A percentile compares a stretch with the other conserved stretches of the same genome.
phyloP scores from a whole-genome alignment of 2,329 filamentous ascomycete genomes.

The Leptographium radiaticola region DNA sequence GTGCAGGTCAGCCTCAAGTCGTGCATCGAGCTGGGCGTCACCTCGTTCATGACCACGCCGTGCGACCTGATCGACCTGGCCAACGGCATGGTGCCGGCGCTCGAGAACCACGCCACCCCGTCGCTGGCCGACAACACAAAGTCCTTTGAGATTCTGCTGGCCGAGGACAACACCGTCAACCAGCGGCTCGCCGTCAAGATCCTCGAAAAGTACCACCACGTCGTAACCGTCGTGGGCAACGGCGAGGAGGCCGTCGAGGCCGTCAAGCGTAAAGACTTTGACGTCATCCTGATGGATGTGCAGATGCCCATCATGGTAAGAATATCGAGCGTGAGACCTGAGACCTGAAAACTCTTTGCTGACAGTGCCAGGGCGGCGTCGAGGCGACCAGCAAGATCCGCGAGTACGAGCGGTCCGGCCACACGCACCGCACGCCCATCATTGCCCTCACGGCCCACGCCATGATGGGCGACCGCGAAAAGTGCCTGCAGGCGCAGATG shows the following conservation, averaged over 20 bases:
- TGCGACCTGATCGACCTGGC: conserved; percentile 88
- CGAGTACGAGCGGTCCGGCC: conserved; percentile 77
- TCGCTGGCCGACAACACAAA: conserved; percentile 87
- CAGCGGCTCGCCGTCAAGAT: conserved; percentile 94
- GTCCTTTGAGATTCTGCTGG: conserved; percentile 88
- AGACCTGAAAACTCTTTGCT: background rate
- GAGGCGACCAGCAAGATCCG: conserved; percentile 94
- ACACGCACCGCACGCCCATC: conserved; percentile 76
- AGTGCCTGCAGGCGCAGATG: conserved; percentile 98
- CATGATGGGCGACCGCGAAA: conserved; percentile 96
- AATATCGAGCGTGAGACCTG: too few relatives aligned
- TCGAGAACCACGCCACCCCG: conserved; percentile 86
- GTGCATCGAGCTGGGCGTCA: conserved; percentile 86
- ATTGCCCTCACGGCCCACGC: conserved; percentile 95
- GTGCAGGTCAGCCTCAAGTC: conserved; percentile 90
- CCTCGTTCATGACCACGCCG: conserved; percentile 98
- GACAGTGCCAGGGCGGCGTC: conserved; percentile 63
- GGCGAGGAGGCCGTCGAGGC: conserved; percentile 85
- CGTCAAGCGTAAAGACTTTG: conserved; percentile 85
- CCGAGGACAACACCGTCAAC: conserved; percentile 96
- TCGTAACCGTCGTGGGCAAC: conserved; percentile 87
- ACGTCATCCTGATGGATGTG: conserved; percentile 97
- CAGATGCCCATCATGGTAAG: conserved; percentile 98
- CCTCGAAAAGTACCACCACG: conserved; percentile 89
- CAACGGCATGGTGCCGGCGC: conserved; percentile 88